Evolutionary conservation across 768 basidiomycete genomes (phyloP), one percentile per base, ranked within the genome.

Genomic region (Jaapia argillacea): DNA sequence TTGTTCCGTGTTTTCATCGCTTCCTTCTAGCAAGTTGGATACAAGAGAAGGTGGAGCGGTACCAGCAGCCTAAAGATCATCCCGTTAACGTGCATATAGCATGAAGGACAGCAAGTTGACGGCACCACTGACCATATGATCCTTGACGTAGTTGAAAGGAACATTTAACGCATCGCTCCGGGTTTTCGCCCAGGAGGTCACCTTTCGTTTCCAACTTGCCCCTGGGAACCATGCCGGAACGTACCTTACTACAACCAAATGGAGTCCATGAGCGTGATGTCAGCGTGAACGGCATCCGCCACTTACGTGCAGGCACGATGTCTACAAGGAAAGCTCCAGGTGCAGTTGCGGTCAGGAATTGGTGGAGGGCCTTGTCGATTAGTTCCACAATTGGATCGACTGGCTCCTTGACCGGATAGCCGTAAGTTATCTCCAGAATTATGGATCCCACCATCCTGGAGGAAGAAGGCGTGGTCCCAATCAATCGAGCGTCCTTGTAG

Each of bases 191-290:
- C 10, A 10, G 10, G 22, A 18, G 10, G 13, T 7, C 1, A 50
- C 54, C 28, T 55, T 46, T 14, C 45, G 39, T 40, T 60, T 59
- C 50, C 57, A 66, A 5, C 37, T 49, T 0, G 60, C 51, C 2
- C 61, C 62, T 0, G 65, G 64, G 16, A 66, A 46, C 62, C 64
- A 63, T 6, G 27, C 36, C 3, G 64, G 65, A 1, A 59, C 36
- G 43, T 51, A 49, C 23, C 31, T 44, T 12, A 63, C 59, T 61
- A 36, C 16, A 21, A 22, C n/a, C 3, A 23, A 3, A 45, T 21
- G 31, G 20, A 4, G 26, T 33, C 2, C 25, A 18, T 35, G 23
- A n/a, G n/a, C n/a, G n/a, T n/a, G n/a, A n/a, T 10, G 7, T 10
- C 20, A 22, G 22, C 20, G 20, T 21, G 18, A 42, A 27, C 16